phyloP scores from a whole-genome alignment of 2,329 filamentous ascomycete species.

The Cadophora sp. region DNA sequence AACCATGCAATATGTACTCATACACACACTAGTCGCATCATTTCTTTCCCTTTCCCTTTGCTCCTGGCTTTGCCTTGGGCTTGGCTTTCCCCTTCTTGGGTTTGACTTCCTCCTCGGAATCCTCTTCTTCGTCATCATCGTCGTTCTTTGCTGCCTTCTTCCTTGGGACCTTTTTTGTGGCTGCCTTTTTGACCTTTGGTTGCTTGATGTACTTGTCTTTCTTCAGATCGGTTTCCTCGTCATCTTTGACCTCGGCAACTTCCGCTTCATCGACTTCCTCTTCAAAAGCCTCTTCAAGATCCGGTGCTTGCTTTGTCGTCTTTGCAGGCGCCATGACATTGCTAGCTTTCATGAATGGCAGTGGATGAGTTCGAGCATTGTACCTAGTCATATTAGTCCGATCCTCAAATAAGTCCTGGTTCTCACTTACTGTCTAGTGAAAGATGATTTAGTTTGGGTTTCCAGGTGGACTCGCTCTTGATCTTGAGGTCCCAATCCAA shows the following conservation, averaged over 20 bases:
- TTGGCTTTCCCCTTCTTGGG: slow-evolving; percentile 39
- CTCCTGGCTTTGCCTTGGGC: slow-evolving; percentile 35
- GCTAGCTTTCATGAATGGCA: slow-evolving; percentile 96
- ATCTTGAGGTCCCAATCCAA: slow-evolving; percentile 85
- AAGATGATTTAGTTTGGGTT: slow-evolving; percentile 83
- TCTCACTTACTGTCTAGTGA: slow-evolving; percentile 80
- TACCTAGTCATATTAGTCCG: slow-evolving; percentile 63
- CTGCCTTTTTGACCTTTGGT: slow-evolving; percentile 75
- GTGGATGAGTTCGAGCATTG: slow-evolving; percentile 83
- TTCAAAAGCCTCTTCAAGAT: slow-evolving; percentile 95
- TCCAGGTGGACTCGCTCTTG: slow-evolving; percentile 80
- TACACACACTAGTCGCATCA: slow-evolving; percentile 11
- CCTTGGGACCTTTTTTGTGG: slow-evolving; percentile 55
- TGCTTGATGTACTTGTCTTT: slow-evolving; percentile 97
- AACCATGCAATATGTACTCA: slow-evolving; percentile 1
- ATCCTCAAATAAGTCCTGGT: not conserved
- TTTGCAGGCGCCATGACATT: slow-evolving; percentile 76
- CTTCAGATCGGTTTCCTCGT: slow-evolving; percentile 80
- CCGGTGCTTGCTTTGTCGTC: slow-evolving; percentile 77
- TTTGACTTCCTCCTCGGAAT: slow-evolving; percentile 36
- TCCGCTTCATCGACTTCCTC: slow-evolving; percentile 75
- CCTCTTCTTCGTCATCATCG: slow-evolving; percentile 38
- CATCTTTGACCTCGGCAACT: slow-evolving; percentile 60
- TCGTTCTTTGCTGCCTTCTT: slow-evolving; percentile 37
- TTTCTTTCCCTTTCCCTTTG: slow-evolving; percentile 42